phyloP scores from a whole-genome alignment of 2,329 filamentous ascomycete genomes.

The Fusarium mexicanum region DNA sequence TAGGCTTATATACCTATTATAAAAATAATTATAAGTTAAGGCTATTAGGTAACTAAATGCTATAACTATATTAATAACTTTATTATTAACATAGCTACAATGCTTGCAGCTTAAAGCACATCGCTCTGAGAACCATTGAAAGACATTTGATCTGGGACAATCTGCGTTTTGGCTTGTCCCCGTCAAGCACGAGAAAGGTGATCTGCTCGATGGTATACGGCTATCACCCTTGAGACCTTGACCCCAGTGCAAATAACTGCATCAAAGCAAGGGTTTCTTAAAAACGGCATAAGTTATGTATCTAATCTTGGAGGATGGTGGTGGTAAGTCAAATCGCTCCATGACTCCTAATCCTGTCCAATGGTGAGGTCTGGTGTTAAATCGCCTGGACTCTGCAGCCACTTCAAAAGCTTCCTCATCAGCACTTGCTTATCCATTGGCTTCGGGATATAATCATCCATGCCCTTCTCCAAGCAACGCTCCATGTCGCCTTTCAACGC shows the following conservation, averaged over 20 bases:
- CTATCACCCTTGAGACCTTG: no score
- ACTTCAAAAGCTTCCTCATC: background rate
- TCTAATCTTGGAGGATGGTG: background rate
- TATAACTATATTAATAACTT: no score
- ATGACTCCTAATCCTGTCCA: fast-evolving
- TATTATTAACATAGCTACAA: no score
- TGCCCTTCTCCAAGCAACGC: background rate
- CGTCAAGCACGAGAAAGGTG: no score
- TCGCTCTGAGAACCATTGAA: fast-evolving
- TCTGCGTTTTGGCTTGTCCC: background rate
- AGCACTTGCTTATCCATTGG: background rate
- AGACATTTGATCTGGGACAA: background rate
- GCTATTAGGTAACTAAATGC: no score
- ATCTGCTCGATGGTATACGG: no score
- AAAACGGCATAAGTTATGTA: fast-evolving
- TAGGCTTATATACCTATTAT: no score
- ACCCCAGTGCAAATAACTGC: fast-evolving
- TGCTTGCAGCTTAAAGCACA: no score
- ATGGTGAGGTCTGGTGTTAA: no score
- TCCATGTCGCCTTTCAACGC: conserved; percentile 5
- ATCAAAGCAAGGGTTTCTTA: background rate
- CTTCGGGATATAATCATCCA: conserved; percentile 6
- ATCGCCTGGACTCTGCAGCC: background rate
- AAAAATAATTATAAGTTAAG: no score
- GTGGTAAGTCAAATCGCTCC: no score